These are phyloP conservation scores for Phyllostachys edulis DNA, from an alignment of 176 grass and related monocot genomes.

Conservation along the genomic window DNA sequence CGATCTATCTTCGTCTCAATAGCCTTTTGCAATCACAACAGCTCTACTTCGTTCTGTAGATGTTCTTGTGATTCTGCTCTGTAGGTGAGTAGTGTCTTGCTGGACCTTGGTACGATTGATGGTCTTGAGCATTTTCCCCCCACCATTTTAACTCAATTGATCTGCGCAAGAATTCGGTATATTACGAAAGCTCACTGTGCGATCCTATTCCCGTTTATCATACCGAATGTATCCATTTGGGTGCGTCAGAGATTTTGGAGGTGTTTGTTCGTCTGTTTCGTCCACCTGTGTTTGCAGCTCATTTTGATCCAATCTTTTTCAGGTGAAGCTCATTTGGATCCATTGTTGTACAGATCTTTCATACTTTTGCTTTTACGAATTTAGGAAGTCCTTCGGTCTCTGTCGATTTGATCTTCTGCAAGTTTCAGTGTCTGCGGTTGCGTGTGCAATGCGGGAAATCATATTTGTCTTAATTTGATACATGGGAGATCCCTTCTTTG, in stretches of 20 bases:
- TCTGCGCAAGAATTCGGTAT: background rate
- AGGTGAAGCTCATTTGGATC: constrained; percentile 2
- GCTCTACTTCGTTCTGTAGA: background rate
- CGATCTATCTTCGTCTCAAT: background rate
- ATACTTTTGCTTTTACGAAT: background rate
- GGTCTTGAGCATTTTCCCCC: background rate
- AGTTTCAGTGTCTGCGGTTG: background rate
- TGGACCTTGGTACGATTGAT: background rate
- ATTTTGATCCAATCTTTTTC: constrained; percentile 14
- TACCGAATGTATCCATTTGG: background rate
- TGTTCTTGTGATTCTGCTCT: constrained; percentile 10
- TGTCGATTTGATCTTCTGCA: background rate
- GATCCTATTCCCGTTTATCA: background rate
- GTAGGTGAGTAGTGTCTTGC: background rate
- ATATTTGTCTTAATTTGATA: background rate
- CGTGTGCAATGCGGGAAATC: background rate
- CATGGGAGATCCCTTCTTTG: background rate
- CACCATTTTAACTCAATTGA: background rate
- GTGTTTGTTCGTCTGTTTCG: constrained; percentile 4
- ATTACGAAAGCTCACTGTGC: background rate
- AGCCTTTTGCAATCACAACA: background rate
- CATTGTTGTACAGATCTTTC: background rate
- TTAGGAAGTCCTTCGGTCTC: background rate
- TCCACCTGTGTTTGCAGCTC: constrained; percentile 5
- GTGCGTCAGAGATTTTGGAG: constrained; percentile 1